Conservation (phyloP, 2,329 filamentous ascomycete genomes). For the Purpureocillium takamizusanense region DNA sequence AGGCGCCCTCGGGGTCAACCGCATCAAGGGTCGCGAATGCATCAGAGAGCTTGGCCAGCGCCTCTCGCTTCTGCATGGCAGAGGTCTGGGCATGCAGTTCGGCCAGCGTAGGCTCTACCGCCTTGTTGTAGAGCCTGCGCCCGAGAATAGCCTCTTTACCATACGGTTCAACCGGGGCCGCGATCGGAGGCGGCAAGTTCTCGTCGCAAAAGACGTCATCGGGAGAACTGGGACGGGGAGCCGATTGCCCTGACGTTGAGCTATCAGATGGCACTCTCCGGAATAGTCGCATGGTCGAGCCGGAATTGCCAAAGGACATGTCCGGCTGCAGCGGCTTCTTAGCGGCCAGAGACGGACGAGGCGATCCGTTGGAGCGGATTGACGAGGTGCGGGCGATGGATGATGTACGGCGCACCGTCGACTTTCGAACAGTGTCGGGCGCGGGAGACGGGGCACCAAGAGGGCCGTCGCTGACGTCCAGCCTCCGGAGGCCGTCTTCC, state of each 20-base stretch:
- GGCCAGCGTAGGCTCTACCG: slow-evolving; percentile 73
- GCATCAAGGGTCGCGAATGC: slow-evolving; percentile 79
- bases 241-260: slow-evolving; percentile 33
- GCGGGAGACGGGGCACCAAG: slow-evolving; percentile 47
- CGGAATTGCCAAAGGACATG: slow-evolving; percentile 87
- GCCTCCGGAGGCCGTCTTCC: slow-evolving; percentile 51
- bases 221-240: slow-evolving; percentile 23
- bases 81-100: slow-evolving; percentile 78
- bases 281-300: slow-evolving; percentile 87
- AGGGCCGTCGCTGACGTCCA: slow-evolving; percentile 53
- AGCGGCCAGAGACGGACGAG: slow-evolving; percentile 33
- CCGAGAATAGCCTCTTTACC: slow-evolving; percentile 80
- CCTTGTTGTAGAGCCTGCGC: slow-evolving; percentile 70
- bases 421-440: slow-evolving; percentile 47
- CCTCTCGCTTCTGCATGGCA: slow-evolving; percentile 62
- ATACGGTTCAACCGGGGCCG: slow-evolving; percentile 42
- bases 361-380: slow-evolving; percentile 29
- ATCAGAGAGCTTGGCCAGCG: slow-evolving; percentile 72
- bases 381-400: slow-evolving; percentile 29
- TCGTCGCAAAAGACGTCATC: slow-evolving; percentile 47
- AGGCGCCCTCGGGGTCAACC: slow-evolving; percentile 82
- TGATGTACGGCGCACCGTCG: slow-evolving; percentile 43
- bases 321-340: slow-evolving; percentile 81
- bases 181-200: slow-evolving; percentile 46
- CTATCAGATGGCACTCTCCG: slow-evolving; percentile 71